Conservation (phyloP, 805 yeast genomes). For the Lachancea cidri region DNA sequence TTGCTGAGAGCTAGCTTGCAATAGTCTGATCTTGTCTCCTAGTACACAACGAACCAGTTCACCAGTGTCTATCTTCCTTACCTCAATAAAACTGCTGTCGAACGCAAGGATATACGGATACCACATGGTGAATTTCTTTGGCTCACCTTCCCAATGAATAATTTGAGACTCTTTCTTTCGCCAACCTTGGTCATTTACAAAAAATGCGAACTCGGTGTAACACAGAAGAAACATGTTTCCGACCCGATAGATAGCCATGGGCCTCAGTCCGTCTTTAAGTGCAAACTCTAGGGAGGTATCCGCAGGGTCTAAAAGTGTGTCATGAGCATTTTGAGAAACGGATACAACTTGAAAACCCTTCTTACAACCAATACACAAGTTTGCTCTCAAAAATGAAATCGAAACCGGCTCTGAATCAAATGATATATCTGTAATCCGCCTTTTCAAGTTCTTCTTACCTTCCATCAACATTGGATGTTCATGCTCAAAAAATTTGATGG, state of each 20-base stretch:
- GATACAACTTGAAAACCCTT: slow-evolving; percentile 95
- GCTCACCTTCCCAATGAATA: slow-evolving; percentile 94
- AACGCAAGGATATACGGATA: slow-evolving; percentile 91
- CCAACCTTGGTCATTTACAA: slow-evolving; percentile 95
- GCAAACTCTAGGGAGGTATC: slow-evolving; percentile 96
- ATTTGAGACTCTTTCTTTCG: slow-evolving; percentile 90
- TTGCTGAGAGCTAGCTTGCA: slow-evolving; percentile 89
- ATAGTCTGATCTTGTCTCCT: slow-evolving; percentile 85
- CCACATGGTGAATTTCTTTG: slow-evolving; percentile 87
- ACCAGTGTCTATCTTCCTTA: slow-evolving; percentile 84
- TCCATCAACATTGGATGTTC: slow-evolving; percentile 55
- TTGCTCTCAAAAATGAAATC: slow-evolving; percentile 81
- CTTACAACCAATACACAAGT: slow-evolving; percentile 91
- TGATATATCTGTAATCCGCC: slow-evolving; percentile 66
- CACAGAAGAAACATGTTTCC: slow-evolving; percentile 84
- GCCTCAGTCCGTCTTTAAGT: slow-evolving; percentile 62
- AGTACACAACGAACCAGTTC: slow-evolving; percentile 81
- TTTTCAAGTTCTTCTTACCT: slow-evolving; percentile 66
- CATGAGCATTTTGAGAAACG: slow-evolving; percentile 76
- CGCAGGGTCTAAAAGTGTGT: slow-evolving; percentile 92
- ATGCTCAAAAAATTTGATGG: slow-evolving; percentile 85
- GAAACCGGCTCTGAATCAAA: slow-evolving; percentile 89
- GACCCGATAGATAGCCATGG: slow-evolving; percentile 85
- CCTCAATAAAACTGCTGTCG: slow-evolving; percentile 85
- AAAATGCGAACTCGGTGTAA: slow-evolving; percentile 90